phyloP scores from a whole-genome alignment of 306 rosid species.

The Cicer arietinum region DNA sequence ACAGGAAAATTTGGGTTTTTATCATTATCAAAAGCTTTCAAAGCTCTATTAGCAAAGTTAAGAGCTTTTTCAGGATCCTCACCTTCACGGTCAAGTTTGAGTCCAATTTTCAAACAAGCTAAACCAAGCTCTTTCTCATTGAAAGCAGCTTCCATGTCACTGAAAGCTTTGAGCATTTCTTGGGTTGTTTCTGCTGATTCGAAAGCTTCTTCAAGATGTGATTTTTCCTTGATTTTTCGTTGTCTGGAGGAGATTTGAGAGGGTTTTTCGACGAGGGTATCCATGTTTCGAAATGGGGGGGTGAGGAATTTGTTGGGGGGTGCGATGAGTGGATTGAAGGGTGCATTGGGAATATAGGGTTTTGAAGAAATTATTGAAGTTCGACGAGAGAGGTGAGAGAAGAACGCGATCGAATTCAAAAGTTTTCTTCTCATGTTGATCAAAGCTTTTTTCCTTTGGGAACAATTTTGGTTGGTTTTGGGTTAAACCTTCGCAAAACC shows the following conservation, averaged over 20 bases:
- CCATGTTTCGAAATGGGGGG: slow-evolving; percentile 59
- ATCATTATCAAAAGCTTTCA: slow-evolving; percentile 69
- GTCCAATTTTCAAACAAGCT: slow-evolving; percentile 84
- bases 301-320: slow-evolving; percentile 51
- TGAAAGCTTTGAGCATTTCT: slow-evolving; percentile 71
- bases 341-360: slow-evolving; percentile 36
- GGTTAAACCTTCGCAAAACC: slow-evolving; percentile 65
- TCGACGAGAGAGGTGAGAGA: slow-evolving; percentile 55
- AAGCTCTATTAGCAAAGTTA: slow-evolving; percentile 70
- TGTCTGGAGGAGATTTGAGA: slow-evolving; percentile 67
- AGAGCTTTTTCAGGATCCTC: slow-evolving; percentile 80
- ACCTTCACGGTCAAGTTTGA: slow-evolving; percentile 85
- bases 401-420: slow-evolving; percentile 49
- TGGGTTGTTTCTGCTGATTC: slow-evolving; percentile 69
- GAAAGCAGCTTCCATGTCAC: slow-evolving; percentile 69
- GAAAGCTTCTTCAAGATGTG: slow-evolving; percentile 79
- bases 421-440: slow-evolving; percentile 68
- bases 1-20: slow-evolving; percentile 59
- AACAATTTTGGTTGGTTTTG: neutral
- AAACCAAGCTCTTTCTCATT: slow-evolving; percentile 75
- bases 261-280: slow-evolving; percentile 59
- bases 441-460: neutral
- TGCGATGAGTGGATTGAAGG: slow-evolving; percentile 51
- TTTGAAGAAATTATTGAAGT: slow-evolving; percentile 33
- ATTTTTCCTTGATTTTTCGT: slow-evolving; percentile 65